Evolutionary conservation across 1,139 yeast species (phyloP).

Genomic region (Hansenula lynferdii): DNA sequence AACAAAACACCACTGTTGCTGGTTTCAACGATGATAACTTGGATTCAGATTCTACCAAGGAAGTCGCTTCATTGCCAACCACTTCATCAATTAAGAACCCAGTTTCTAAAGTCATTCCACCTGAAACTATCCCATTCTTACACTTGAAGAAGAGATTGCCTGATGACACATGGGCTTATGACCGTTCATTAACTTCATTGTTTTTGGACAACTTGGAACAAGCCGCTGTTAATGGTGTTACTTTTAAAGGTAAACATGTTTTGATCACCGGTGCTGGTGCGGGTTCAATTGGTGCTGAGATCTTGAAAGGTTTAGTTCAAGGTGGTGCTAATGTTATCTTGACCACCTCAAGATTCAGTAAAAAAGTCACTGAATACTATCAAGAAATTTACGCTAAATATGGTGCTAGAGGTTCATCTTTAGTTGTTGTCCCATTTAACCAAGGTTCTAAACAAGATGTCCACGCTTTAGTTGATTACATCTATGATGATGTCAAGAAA

Average conservation of each 20-base stretch:
- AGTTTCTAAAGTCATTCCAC: constrained; percentile 67
- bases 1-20: constrained; percentile 33
- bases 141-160: constrained; percentile 76
- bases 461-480: constrained; percentile 76
- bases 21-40: constrained; percentile 39
- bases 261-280: constrained; percentile 98
- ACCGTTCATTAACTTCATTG: constrained; percentile 66
- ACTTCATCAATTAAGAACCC: constrained; percentile 65
- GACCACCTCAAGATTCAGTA: constrained; percentile 93
- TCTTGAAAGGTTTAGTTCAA: constrained; percentile 87
- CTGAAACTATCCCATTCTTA: constrained; percentile 91
- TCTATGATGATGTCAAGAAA: constrained; percentile 74
- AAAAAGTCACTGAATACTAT: constrained; percentile 91
- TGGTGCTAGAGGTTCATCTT: constrained; percentile 88
- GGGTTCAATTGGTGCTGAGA: constrained; percentile 97
- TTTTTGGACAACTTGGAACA: constrained; percentile 89
- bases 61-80: constrained; percentile 79
- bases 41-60: constrained; percentile 65
- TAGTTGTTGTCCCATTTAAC: constrained; percentile 96
- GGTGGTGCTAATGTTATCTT: constrained; percentile 99
- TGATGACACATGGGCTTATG: constrained; percentile 80
- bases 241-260: constrained; percentile 85
- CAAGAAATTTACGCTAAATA: constrained; percentile 88
- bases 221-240: constrained; percentile 89
- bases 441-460: constrained; percentile 97